phyloP scores from a whole-genome alignment of 2,329 filamentous ascomycete genomes.

The Ophiocordyceps camponoti-saundersi region DNA sequence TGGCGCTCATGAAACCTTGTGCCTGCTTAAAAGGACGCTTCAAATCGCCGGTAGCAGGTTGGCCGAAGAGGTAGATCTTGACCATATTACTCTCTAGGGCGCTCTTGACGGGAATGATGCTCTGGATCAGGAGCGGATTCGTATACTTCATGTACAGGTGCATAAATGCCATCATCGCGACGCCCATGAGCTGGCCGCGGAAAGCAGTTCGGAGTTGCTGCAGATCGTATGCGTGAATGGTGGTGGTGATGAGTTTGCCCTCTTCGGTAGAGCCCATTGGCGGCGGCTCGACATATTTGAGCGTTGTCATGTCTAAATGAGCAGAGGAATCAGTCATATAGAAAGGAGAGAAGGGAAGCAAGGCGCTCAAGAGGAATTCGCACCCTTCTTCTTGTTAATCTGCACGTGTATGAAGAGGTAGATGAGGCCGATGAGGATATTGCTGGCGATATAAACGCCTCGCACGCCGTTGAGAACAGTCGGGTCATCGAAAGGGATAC shows the following conservation, averaged over 20 bases:
- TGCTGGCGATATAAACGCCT: constrained; percentile 37
- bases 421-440: constrained; percentile 68
- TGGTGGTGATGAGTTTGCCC: constrained; percentile 91
- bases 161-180: constrained; percentile 98
- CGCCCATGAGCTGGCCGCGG: constrained; percentile 85
- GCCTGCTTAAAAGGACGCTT: constrained; percentile 89
- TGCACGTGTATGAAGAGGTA: constrained; percentile 72
- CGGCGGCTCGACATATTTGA: constrained; percentile 96
- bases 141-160: constrained; percentile 99
- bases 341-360: no score
- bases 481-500: constrained; percentile 81
- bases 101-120: constrained; percentile 92
- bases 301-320: constrained; percentile 69
- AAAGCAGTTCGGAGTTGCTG: constrained; percentile 69
- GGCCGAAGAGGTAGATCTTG: constrained; percentile 86
- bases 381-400: constrained; percentile 97
- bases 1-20: constrained; percentile 66
- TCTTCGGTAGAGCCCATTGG: constrained; percentile 88
- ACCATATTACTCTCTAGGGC: constrained; percentile 89
- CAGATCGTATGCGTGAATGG: constrained; percentile 86
- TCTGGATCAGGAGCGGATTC: constrained; percentile 97
- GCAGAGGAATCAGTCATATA: constrained; percentile 1
- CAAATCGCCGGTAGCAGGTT: constrained; percentile 75
- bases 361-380: constrained; percentile 7
- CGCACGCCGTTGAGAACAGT: constrained; percentile 38